Percentiles rank a stretch among this genome's conserved stretches.
phyloP scores from a whole-genome alignment of 2,329 filamentous ascomycete genomes.

The Trichoderma gracile region DNA sequence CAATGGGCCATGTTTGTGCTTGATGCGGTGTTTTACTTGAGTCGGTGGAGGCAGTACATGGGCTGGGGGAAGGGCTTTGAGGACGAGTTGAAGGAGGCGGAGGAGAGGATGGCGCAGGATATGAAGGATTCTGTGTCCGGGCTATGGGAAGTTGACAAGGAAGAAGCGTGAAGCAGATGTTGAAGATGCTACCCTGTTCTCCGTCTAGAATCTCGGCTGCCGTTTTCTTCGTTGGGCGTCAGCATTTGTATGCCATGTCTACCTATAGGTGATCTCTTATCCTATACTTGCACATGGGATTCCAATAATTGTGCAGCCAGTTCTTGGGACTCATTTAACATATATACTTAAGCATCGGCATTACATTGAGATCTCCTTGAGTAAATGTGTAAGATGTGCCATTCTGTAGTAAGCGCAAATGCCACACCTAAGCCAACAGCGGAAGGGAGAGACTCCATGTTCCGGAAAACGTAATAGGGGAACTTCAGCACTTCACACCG shows the following conservation, averaged over 20 bases:
- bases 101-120: conserved; percentile 21
- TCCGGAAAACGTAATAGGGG: neutral
- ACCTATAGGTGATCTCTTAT: neutral
- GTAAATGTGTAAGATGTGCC: neutral
- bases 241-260: neutral
- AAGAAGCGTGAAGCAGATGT: neutral
- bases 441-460: neutral
- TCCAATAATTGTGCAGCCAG: neutral
- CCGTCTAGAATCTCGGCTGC: neutral
- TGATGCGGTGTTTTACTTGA: conserved; percentile 21
- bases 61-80: conserved; percentile 22
- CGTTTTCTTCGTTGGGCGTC: neutral
- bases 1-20: conserved; percentile 22
- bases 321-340: neutral
- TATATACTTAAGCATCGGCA: neutral
- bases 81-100: conserved; percentile 21
- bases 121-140: conserved; percentile 23
- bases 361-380: neutral
- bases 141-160: conserved; percentile 11
- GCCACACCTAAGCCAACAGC: neutral
- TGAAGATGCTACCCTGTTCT: neutral
- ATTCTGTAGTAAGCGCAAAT: neutral
- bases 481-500: neutral
- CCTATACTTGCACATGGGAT: neutral
- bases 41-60: conserved; percentile 20